Percentiles rank a stretch among this genome's conserved stretches.
Evolutionary conservation across 1,284 basidiomycete species (phyloP).

Genomic region (Tetrapyrgos nigripes): DNA sequence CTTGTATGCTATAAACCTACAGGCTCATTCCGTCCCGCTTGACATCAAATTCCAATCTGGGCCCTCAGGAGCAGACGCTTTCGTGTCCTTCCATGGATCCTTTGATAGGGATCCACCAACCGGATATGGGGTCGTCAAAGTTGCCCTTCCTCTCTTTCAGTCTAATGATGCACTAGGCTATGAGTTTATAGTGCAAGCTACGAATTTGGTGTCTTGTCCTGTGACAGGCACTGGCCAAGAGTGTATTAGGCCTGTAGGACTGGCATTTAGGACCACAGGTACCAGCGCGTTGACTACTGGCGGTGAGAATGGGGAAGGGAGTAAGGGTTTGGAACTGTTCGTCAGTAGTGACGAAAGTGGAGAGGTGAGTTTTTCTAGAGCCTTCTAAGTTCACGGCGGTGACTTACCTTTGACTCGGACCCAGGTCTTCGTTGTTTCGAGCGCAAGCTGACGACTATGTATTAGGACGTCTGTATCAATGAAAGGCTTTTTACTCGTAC

Average conservation of each 20-base stretch:
- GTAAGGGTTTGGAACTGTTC: too few relatives aligned
- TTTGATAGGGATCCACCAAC: conserved; percentile 35
- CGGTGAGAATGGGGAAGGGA: too few relatives aligned
- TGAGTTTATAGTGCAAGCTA: conserved; percentile 42
- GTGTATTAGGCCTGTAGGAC: conserved; percentile 47
- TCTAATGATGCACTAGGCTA: conserved; percentile 25
- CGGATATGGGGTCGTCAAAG: conserved; percentile 52
- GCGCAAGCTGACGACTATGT: too few relatives aligned
- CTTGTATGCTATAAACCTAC: too few relatives aligned
- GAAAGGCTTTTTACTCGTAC: too few relatives aligned
- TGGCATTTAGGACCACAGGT: conserved; percentile 39
- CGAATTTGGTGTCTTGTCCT: conserved; percentile 40
- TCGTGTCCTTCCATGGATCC: conserved; percentile 34
- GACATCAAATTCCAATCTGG: conserved; percentile 47
- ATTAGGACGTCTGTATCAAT: too few relatives aligned
- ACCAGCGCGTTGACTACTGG: too few relatives aligned
- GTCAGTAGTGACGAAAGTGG: conserved; percentile 46
- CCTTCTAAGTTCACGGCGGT: too few relatives aligned
- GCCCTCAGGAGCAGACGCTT: conserved; percentile 28
- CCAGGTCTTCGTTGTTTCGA: too few relatives aligned
- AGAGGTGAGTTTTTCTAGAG: conserved; percentile 34
- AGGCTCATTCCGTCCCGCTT: conserved; percentile 51
- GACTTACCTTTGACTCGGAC: too few relatives aligned
- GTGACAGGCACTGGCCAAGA: too few relatives aligned
- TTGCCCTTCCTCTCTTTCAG: conserved; percentile 13